Evolutionary conservation across 140 eudicot genomes (phyloP).

Genomic region (Stevia rebaudiana): DNA sequence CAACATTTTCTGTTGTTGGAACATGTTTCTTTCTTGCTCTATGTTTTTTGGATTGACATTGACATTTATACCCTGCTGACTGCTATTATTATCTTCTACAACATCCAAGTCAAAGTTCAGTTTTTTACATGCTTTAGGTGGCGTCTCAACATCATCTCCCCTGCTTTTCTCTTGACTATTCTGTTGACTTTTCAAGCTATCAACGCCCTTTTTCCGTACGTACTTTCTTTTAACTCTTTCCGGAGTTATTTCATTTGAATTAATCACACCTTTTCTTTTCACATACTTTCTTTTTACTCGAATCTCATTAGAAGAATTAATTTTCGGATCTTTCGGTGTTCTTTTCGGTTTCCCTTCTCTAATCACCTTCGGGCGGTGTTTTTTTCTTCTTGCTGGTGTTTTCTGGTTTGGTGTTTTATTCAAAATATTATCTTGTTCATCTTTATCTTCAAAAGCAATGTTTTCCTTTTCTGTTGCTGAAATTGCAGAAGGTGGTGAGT

Average conservation of each 20-base stretch:
- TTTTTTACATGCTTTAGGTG: slow-evolving; percentile 39
- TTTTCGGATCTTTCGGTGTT: slow-evolving; percentile 30
- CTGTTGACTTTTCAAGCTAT: slow-evolving; percentile 12
- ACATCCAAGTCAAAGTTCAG: slow-evolving; percentile 50
- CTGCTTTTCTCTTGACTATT: slow-evolving; percentile 16
- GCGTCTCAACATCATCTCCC: not conserved
- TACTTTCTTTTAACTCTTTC: slow-evolving; percentile 38
- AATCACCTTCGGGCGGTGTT: slow-evolving; percentile 64
- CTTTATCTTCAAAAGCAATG: slow-evolving; percentile 26
- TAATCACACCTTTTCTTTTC: slow-evolving; percentile 17
- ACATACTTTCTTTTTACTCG: slow-evolving; percentile 29
- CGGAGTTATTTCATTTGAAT: slow-evolving; percentile 5
- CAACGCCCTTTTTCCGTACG: slow-evolving; percentile 24
- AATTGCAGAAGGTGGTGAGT: slow-evolving; percentile 37
- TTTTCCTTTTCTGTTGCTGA: slow-evolving; percentile 32
- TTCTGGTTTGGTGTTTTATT: slow-evolving; percentile 53
- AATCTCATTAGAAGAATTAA: not conserved
- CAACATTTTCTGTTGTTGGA: no score
- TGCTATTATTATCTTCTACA: no score
- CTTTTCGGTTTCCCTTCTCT: slow-evolving; percentile 50
- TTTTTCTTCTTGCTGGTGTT: slow-evolving; percentile 43
- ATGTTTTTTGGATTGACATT: no score
- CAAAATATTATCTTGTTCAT: slow-evolving; percentile 35
- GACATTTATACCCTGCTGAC: no score
- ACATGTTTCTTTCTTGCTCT: no score